These are phyloP conservation scores for Chaetomiaceae sp. DNA, from an alignment of 2,329 filamentous ascomycete species.

Conservation along the genomic window DNA sequence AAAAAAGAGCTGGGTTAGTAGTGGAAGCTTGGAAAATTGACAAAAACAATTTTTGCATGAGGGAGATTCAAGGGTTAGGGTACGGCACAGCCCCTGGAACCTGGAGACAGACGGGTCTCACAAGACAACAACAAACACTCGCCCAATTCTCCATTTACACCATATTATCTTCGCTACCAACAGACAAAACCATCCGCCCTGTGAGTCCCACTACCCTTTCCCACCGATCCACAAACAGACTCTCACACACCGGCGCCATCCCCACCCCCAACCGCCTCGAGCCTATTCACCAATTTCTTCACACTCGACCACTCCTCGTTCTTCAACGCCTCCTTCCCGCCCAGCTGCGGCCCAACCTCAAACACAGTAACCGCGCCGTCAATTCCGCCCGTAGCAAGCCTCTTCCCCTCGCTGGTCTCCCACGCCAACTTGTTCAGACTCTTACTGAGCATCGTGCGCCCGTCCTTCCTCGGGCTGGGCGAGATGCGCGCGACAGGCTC, in stretches of 20 bases:
- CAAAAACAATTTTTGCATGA: no score
- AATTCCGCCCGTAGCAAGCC: constrained; percentile 84
- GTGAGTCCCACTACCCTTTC: not conserved
- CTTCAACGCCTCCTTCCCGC: constrained; percentile 77
- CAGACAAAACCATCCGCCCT: constrained; percentile 1
- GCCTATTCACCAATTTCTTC: constrained; percentile 77
- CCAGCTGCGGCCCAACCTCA: constrained; percentile 77
- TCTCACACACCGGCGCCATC: constrained; percentile 36
- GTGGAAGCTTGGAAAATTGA: not conserved
- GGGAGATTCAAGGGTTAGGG: constrained; percentile 8
- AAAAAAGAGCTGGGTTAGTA: no score
- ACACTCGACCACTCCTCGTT: constrained; percentile 90
- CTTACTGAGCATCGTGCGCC: constrained; percentile 67
- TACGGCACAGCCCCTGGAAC: not conserved
- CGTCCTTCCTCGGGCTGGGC: constrained; percentile 62
- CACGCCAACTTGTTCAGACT: constrained; percentile 93
- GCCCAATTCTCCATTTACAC: not conserved
- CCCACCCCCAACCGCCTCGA: constrained; percentile 59
- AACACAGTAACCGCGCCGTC: constrained; percentile 89
- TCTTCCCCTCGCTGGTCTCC: constrained; percentile 84
- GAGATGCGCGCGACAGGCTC: constrained; percentile 79
- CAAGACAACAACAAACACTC: not conserved
- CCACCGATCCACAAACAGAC: not conserved
- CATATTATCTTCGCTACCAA: not conserved
- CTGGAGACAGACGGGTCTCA: not conserved